Conservation (phyloP, 1,284 basidiomycete species). For the Hemileia vastatrix region DNA sequence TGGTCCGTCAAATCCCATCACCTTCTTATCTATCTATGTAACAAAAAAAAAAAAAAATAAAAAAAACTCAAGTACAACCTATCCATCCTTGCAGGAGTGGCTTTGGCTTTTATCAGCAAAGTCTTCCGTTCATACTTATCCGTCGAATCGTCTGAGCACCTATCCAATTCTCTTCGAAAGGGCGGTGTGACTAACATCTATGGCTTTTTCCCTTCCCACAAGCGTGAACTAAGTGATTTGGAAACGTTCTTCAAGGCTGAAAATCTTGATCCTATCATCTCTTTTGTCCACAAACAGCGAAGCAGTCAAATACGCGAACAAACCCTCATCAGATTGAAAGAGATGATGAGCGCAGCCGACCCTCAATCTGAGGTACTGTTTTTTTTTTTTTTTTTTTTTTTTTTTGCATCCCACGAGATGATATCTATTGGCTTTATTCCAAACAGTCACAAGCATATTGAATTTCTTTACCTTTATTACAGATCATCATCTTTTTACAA, state of each 20-base stretch:
- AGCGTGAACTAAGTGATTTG: conserved; percentile 61
- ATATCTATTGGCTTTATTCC: not conserved
- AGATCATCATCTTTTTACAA: conserved; percentile 69
- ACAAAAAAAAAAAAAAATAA: no score
- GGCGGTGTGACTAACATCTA: conserved; percentile 77
- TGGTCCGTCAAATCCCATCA: conserved; percentile 50
- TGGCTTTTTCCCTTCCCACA: conserved; percentile 73
- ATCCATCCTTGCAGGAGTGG: conserved; percentile 49
- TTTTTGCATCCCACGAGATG: not conserved
- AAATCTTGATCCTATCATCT: conserved; percentile 17
- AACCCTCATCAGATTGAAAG: conserved; percentile 56
- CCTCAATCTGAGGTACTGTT: conserved; percentile 52
- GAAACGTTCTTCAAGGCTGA: conserved; percentile 75
- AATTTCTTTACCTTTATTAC: conserved; percentile 5
- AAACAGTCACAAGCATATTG: no score
- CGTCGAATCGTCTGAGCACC: conserved; percentile 48
- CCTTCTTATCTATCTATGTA: not conserved
- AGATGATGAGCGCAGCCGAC: conserved; percentile 56
- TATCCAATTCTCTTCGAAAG: conserved; percentile 64
- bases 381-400: not conserved
- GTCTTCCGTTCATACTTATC: conserved; percentile 71
- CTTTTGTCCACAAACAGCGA: conserved; percentile 31
- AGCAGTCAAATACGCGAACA: conserved; percentile 39
- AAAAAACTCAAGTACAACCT: no score
- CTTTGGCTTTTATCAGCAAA: conserved; percentile 63